phyloP scores from a whole-genome alignment of 1,284 basidiomycete genomes.

The Tilletia setariae region DNA sequence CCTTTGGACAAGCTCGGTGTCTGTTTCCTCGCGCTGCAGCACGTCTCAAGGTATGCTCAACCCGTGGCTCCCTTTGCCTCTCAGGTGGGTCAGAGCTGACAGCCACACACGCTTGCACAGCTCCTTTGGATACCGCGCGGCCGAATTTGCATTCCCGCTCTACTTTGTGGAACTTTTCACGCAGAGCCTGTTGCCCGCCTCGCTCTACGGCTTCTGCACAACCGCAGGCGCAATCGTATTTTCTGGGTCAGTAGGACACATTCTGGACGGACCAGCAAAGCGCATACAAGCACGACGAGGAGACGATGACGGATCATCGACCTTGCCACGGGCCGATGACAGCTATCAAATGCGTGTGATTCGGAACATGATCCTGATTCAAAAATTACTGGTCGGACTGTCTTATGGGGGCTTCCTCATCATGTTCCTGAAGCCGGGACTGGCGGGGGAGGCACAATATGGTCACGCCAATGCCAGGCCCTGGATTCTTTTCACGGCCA shows the following conservation, averaged over 20 bases:
- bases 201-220: slow-evolving; percentile 59
- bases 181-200: slow-evolving; percentile 61
- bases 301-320: neutral
- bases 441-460: slow-evolving; percentile 28
- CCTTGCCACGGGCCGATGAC: neutral
- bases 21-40: slow-evolving; percentile 7
- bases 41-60: neutral
- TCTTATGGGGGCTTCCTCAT: slow-evolving; percentile 57
- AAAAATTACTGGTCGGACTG: slow-evolving; percentile 58
- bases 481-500: slow-evolving; percentile 56
- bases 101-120: slow-evolving; percentile 38
- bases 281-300: slow-evolving; percentile 51
- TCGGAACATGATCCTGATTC: slow-evolving; percentile 55
- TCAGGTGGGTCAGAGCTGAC: no score
- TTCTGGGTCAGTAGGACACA: slow-evolving; percentile 58
- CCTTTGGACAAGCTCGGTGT: neutral
- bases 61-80: no score
- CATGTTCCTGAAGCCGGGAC: slow-evolving; percentile 37
- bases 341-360: slow-evolving; percentile 6
- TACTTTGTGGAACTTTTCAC: slow-evolving; percentile 60
- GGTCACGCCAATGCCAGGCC: slow-evolving; percentile 22
- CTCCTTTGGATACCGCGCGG: slow-evolving; percentile 58
- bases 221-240: slow-evolving; percentile 57
- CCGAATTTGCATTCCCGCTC: slow-evolving; percentile 60
- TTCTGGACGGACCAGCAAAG: slow-evolving; percentile 58